Evolutionary conservation across 371 early-diverging fungal genomes (phyloP).

Genomic region (Mortierella sp.): DNA sequence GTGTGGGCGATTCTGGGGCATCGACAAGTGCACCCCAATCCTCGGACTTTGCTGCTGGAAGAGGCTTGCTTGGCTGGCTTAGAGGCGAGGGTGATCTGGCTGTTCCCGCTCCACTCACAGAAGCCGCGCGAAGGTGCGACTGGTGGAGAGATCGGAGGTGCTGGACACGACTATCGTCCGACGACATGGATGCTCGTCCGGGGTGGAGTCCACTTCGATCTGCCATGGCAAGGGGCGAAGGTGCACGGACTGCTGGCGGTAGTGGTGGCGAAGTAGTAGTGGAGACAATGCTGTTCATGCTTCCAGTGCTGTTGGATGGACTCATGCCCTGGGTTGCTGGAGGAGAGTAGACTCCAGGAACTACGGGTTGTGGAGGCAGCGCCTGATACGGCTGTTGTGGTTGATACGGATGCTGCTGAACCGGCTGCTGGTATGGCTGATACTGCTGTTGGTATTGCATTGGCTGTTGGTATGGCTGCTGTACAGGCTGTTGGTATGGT

Average conservation of each 20-base stretch:
- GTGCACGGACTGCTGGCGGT: constrained; percentile 1
- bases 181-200: constrained; percentile 10
- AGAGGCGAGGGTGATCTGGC: constrained; percentile 8
- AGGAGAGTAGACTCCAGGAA: constrained; percentile 29
- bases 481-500: background rate
- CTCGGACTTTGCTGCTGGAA: constrained; percentile 27
- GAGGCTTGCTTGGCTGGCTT: constrained; percentile 8
- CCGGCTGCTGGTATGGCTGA: background rate
- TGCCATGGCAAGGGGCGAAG: background rate
- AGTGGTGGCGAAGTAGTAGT: constrained; percentile 12
- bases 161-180: constrained; percentile 24
- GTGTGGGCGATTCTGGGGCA: constrained; percentile 22
- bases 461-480: background rate
- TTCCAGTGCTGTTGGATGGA: background rate
- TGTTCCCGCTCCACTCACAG: background rate
- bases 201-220: constrained; percentile 4
- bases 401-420: constrained; percentile 1
- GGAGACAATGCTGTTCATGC: background rate
- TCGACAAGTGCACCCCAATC: constrained; percentile 47
- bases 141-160: too few species aligned
- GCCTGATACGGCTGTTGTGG: background rate
- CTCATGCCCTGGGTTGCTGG: background rate
- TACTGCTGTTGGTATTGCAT: background rate
- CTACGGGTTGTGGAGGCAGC: background rate
- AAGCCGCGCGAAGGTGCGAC: constrained; percentile 19